A percentile compares a stretch with the other conserved stretches of the same genome.
phyloP scores from a whole-genome alignment of 1,284 basidiomycete genomes.

The Tremellales sp. region DNA sequence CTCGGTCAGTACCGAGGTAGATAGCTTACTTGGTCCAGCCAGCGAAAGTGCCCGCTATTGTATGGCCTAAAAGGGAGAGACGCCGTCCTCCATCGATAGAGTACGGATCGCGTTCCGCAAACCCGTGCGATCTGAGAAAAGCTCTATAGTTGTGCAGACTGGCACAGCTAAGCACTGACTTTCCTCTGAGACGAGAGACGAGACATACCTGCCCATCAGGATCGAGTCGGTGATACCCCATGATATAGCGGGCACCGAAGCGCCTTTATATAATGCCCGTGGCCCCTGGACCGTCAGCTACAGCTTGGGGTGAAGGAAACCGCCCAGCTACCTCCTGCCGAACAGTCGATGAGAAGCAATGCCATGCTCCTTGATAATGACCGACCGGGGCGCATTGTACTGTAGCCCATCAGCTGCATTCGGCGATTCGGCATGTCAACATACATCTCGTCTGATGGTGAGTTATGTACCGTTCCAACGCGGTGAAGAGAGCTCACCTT shows the following conservation, averaged over 20 bases:
- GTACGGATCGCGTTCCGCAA: slow-evolving; percentile 31
- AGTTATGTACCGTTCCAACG: no score
- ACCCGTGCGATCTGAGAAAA: slow-evolving; percentile 35
- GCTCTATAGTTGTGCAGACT: slow-evolving; percentile 49
- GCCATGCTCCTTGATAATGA: slow-evolving; percentile 42
- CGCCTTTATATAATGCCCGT: slow-evolving; percentile 47
- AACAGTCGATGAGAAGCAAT: slow-evolving; percentile 40
- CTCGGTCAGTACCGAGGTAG: not conserved
- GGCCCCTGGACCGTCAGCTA: slow-evolving; percentile 26
- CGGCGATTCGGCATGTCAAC: slow-evolving; percentile 1
- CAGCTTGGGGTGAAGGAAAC: not conserved
- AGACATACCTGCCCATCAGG: slow-evolving; percentile 45
- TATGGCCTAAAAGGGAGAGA: slow-evolving; percentile 42
- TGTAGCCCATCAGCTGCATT: slow-evolving; percentile 3
- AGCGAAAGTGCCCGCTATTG: slow-evolving; percentile 43
- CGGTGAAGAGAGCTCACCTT: slow-evolving; percentile 29
- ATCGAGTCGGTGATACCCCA: slow-evolving; percentile 49
- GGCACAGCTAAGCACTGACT: not conserved
- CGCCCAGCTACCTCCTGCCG: slow-evolving; percentile 26
- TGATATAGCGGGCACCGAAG: slow-evolving; percentile 45
- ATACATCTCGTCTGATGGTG: slow-evolving; percentile 27
- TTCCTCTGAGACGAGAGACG: not conserved
- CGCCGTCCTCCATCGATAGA: slow-evolving; percentile 15
- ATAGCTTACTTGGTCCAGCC: slow-evolving; percentile 47
- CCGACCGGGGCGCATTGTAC: slow-evolving; percentile 46